Percentiles rank a stretch among this genome's conserved stretches.
Evolutionary conservation across 768 basidiomycete species (phyloP).

Genomic region (Russula lepida): DNA sequence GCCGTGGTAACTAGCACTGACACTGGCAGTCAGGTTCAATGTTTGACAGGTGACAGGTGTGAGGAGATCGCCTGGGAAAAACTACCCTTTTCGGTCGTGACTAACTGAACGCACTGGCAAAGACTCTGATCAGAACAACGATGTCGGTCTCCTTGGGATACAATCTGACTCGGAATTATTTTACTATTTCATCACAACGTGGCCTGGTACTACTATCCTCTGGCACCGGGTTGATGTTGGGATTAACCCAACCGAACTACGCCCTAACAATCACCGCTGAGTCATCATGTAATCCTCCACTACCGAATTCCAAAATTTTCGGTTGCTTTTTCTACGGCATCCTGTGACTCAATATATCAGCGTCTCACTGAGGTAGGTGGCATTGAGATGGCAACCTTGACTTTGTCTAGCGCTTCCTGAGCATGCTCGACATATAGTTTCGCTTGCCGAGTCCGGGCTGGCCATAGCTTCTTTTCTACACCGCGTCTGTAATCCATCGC

Average conservation of each 20-base stretch:
- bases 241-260: not conserved
- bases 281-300: not conserved
- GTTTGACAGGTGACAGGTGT: too few species aligned
- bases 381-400: slow-evolving; percentile 1
- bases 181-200: not conserved
- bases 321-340: not conserved
- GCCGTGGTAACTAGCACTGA: too few species aligned
- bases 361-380: not conserved
- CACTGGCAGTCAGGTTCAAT: too few species aligned
- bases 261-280: not conserved
- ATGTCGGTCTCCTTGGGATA: not conserved
- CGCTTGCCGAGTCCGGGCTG: not conserved
- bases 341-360: not conserved
- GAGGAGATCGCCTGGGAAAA: not conserved
- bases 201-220: not conserved
- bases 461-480: not conserved
- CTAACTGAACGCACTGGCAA: too few species aligned
- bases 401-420: not conserved
- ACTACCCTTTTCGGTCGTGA: not conserved
- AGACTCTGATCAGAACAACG: too few species aligned
- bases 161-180: not conserved
- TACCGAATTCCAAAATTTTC: not conserved
- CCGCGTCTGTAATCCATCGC: not conserved
- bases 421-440: not conserved
- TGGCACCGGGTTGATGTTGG: not conserved